A percentile compares a stretch with the other conserved stretches of the same genome.
Evolutionary conservation across 257 asterid species (phyloP).

Genomic region (Fraxinus cuspidata): DNA sequence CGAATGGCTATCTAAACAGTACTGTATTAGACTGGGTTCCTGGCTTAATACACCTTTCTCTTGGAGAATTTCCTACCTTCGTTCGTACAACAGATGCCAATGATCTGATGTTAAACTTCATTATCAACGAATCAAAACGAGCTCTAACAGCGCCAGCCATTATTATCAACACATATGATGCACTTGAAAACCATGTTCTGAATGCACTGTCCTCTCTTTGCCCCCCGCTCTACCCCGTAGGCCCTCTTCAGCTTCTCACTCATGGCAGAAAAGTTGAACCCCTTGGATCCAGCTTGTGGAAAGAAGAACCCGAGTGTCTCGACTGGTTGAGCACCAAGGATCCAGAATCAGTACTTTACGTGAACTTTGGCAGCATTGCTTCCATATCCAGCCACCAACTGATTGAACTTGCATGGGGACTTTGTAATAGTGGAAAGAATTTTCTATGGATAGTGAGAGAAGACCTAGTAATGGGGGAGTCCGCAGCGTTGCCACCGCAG

Average conservation of each 20-base stretch:
- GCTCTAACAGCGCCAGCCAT: slow-evolving; percentile 4
- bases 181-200: slow-evolving; percentile 7
- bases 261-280: neutral
- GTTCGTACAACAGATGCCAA: neutral
- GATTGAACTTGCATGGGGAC: slow-evolving; percentile 40
- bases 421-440: slow-evolving; percentile 28
- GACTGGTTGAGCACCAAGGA: slow-evolving; percentile 9
- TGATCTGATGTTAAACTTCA: slow-evolving; percentile 1
- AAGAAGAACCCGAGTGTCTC: neutral
- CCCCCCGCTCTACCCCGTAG: slow-evolving; percentile 4
- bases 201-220: neutral
- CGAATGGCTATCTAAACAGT: neutral
- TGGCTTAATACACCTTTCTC: neutral
- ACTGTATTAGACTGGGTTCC: neutral
- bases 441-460: slow-evolving; percentile 39
- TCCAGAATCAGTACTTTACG: neutral
- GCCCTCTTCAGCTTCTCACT: slow-evolving; percentile 13
- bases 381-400: slow-evolving; percentile 13
- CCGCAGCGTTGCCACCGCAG: slow-evolving; percentile 26
- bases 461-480: slow-evolving; percentile 22
- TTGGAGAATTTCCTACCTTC: neutral
- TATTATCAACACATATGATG: slow-evolving; percentile 5
- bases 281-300: slow-evolving; percentile 6
- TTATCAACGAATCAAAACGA: neutral
- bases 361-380: slow-evolving; percentile 14